A percentile compares a stretch with the other conserved stretches of the same genome.
Evolutionary conservation across 2,329 filamentous ascomycete species (phyloP).

Genomic region (Periglandula ipomoeae): DNA sequence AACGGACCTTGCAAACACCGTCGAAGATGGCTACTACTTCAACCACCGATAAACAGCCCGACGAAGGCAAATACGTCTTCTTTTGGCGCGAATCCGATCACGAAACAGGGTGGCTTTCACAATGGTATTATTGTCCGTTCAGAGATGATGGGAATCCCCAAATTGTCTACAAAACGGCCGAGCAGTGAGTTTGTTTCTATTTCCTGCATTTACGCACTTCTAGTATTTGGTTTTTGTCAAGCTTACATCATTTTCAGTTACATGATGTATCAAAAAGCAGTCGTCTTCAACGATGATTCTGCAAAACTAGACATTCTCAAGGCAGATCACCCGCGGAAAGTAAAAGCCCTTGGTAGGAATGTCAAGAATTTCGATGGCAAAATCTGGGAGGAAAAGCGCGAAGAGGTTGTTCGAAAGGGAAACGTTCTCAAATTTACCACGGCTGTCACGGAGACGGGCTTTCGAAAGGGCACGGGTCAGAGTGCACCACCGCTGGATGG

Average conservation of each 20-base stretch:
- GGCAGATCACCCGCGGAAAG: slow-evolving; percentile 34
- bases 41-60: not conserved
- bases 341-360: slow-evolving; percentile 45
- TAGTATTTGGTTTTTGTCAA: too few relatives aligned
- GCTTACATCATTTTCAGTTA: slow-evolving; percentile 24
- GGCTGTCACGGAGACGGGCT: slow-evolving; percentile 21
- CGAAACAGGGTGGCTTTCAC: slow-evolving; percentile 47
- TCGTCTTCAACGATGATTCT: slow-evolving; percentile 36
- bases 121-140: slow-evolving; percentile 51
- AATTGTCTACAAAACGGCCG: slow-evolving; percentile 38
- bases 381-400: slow-evolving; percentile 42
- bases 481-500: slow-evolving; percentile 21
- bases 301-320: slow-evolving; percentile 39
- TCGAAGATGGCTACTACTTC: not conserved
- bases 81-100: slow-evolving; percentile 40
- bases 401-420: slow-evolving; percentile 46
- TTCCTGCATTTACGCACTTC: too few relatives aligned
- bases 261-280: slow-evolving; percentile 47
- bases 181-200: slow-evolving; percentile 34
- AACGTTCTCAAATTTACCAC: slow-evolving; percentile 51
- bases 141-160: slow-evolving; percentile 24
- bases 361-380: slow-evolving; percentile 42
- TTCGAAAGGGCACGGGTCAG: slow-evolving; percentile 14
- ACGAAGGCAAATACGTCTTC: slow-evolving; percentile 22
- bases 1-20: not conserved